These are phyloP conservation scores for Beauveria sp. DNA, from an alignment of 2,329 filamentous ascomycete species.

Conservation along the genomic window DNA sequence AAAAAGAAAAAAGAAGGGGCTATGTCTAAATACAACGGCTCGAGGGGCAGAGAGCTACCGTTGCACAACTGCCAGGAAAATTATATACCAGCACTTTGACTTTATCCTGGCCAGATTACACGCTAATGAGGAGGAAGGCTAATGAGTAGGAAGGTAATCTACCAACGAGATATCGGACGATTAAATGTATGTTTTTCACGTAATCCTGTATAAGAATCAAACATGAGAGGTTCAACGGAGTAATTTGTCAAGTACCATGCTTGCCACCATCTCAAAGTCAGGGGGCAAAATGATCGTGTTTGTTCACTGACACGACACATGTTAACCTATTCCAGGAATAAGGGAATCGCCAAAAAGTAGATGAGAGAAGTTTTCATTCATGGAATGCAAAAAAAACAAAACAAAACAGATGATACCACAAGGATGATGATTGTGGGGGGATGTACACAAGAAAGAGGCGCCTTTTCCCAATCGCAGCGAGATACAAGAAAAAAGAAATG, in stretches of 20 bases:
- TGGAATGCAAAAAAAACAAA: not conserved
- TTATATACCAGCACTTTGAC: not conserved
- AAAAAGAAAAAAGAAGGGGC: not conserved
- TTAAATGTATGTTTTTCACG: not conserved
- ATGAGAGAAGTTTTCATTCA: slow-evolving; percentile 8
- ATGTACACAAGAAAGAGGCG: slow-evolving; percentile 9
- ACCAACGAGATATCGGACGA: slow-evolving; percentile 4
- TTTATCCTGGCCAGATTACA: not conserved
- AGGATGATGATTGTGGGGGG: not conserved
- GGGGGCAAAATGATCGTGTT: too few species aligned
- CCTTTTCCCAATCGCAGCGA: slow-evolving; percentile 4
- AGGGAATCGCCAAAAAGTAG: not conserved
- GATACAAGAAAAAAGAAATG: slow-evolving; percentile 2
- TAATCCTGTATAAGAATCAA: not conserved
- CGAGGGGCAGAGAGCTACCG: not conserved
- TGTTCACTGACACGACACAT: too few species aligned
- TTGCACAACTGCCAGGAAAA: not conserved
- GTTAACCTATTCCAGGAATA: too few species aligned
- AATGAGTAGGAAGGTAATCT: slow-evolving; percentile 1
- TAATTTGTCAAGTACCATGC: not conserved
- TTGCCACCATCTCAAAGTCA: too few species aligned
- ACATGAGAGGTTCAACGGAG: not conserved
- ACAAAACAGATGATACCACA: not conserved
- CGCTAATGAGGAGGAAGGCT: slow-evolving; percentile 4
- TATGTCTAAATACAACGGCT: not conserved